Evolutionary conservation across 1,284 basidiomycete genomes (phyloP).

Genomic region (Pisolithus thermaeus): DNA sequence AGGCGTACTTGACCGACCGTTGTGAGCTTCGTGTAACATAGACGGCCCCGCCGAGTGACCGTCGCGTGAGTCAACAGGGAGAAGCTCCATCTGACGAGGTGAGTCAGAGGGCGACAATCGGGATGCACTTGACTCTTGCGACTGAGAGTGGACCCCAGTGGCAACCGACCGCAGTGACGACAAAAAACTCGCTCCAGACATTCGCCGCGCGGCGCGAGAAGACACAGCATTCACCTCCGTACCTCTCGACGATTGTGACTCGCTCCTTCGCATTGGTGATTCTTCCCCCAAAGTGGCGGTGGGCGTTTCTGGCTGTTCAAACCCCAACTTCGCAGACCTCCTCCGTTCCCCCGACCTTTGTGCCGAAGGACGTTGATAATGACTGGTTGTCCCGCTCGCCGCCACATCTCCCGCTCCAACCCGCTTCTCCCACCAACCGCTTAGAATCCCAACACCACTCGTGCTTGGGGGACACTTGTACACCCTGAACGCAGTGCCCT

Average conservation of each 20-base stretch:
- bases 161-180: constrained; percentile 19
- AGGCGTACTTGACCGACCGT: constrained; percentile 9
- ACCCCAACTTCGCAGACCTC: constrained; percentile 17
- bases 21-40: constrained; percentile 14
- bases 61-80: constrained; percentile 20
- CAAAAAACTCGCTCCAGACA: constrained; percentile 23
- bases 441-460: constrained; percentile 46
- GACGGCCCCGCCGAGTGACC: constrained; percentile 15
- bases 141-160: constrained; percentile 10
- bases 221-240: constrained; percentile 12
- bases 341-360: constrained; percentile 32
- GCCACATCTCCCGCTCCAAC: constrained; percentile 62
- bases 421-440: constrained; percentile 71
- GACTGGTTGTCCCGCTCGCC: constrained; percentile 5
- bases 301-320: constrained; percentile 9
- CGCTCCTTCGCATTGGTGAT: constrained; percentile 7
- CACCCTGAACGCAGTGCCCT: constrained; percentile 85
- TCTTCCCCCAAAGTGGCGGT: constrained; percentile 6
- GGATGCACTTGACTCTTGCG: constrained; percentile 10
- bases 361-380: neutral
- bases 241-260: constrained; percentile 23
- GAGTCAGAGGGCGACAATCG: constrained; percentile 10
- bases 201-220: constrained; percentile 16
- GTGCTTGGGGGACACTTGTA: constrained; percentile 62
- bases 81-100: constrained; percentile 15